phyloP scores from a whole-genome alignment of 2,329 filamentous ascomycete species.

The Trichoderma atroviride region DNA sequence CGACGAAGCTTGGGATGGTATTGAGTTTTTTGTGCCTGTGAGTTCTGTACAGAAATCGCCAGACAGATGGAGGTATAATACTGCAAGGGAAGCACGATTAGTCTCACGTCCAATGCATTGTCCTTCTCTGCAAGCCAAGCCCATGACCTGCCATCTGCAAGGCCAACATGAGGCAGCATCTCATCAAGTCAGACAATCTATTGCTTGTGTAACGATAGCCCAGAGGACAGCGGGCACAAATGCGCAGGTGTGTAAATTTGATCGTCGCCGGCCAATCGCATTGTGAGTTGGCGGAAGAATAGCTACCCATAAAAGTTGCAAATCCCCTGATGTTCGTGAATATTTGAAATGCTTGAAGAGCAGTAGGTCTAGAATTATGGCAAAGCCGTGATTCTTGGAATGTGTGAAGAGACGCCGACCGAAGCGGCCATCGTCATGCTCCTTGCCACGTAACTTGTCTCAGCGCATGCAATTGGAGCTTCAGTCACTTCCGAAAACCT shows the following conservation, averaged over 20 bases:
- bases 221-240: background rate
- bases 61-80: slow-evolving; percentile 6
- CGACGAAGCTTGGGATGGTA: background rate
- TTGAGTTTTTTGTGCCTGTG: background rate
- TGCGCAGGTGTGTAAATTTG: background rate
- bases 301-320: background rate
- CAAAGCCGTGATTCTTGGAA: background rate
- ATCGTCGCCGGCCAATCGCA: background rate
- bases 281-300: background rate
- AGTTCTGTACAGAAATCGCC: background rate
- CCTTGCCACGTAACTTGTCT: background rate
- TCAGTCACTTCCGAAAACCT: background rate
- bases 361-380: background rate
- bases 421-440: background rate
- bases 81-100: slow-evolving; percentile 23
- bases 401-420: background rate
- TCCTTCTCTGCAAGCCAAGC: slow-evolving; percentile 4
- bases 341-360: background rate
- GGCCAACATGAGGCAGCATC: slow-evolving; percentile 7
- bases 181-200: background rate
- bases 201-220: background rate
- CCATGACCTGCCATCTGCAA: slow-evolving; percentile 3
- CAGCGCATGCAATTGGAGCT: slow-evolving; percentile 1
- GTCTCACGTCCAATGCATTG: slow-evolving; percentile 9
- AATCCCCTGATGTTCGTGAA: background rate